These are phyloP conservation scores for Chenopodium album DNA, from an alignment of 148 eudicot species.

Conservation along the genomic window DNA sequence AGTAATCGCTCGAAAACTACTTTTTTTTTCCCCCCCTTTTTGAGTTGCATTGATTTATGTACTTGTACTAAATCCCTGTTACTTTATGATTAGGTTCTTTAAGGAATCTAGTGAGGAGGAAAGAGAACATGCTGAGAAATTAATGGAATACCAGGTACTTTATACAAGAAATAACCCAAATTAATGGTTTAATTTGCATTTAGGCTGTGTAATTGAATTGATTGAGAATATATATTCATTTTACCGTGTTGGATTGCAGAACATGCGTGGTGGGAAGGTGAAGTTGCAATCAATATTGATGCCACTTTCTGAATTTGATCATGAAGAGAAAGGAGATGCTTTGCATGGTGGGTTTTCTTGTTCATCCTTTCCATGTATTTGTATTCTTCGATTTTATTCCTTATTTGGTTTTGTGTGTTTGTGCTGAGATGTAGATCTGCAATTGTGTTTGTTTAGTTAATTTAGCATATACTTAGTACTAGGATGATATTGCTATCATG, in stretches of 20 bases:
- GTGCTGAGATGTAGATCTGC: not conserved
- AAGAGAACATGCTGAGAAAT: constrained; percentile 88
- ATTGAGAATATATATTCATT: not conserved
- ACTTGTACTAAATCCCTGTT: not conserved
- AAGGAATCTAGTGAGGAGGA: constrained; percentile 92
- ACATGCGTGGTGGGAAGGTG: constrained; percentile 95
- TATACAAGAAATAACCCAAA: too few relatives aligned
- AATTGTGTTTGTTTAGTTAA: not conserved
- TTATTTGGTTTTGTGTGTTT: not conserved
- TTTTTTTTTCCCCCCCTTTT: not conserved
- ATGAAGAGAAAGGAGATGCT: constrained; percentile 93
- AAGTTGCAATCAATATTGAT: constrained; percentile 74
- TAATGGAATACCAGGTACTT: constrained; percentile 92
- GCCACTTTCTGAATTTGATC: constrained; percentile 85
- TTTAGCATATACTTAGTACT: not conserved
- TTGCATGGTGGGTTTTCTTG: constrained; percentile 57
- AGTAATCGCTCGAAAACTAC: constrained; percentile 32
- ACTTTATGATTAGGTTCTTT: constrained; percentile 54
- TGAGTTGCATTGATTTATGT: not conserved
- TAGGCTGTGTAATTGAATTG: not conserved
- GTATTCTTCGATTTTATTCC: not conserved
- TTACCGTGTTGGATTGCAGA: constrained; percentile 39
- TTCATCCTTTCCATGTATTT: not conserved
- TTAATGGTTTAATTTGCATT: not conserved
- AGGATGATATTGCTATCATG: too few relatives aligned